Conservation (phyloP, 441 rosid genomes). For the Adansonia madagascariensis region DNA sequence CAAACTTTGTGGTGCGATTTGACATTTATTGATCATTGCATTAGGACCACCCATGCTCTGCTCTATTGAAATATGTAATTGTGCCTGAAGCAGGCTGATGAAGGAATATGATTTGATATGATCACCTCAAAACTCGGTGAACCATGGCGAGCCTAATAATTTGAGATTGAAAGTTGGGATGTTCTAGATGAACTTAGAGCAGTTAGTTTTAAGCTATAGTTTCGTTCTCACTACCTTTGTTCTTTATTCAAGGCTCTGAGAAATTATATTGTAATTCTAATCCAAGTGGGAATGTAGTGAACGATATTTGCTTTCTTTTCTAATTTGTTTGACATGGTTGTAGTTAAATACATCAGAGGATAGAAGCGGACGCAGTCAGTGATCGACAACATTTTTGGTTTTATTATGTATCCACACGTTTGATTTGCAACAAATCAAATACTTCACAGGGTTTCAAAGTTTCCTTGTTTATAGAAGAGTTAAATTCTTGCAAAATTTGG, state of each 20-base stretch:
- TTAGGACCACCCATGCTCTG: slow-evolving; percentile 26
- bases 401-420: background rate
- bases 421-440: slow-evolving; percentile 8
- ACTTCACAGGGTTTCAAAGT: background rate
- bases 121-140: background rate
- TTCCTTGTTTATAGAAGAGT: background rate
- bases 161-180: slow-evolving; percentile 17
- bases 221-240: slow-evolving; percentile 5
- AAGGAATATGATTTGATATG: slow-evolving; percentile 13
- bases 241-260: slow-evolving; percentile 21
- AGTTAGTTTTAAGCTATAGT: slow-evolving; percentile 17
- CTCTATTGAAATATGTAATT: slow-evolving; percentile 17
- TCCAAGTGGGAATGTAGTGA: slow-evolving; percentile 19
- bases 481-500: background rate
- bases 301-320: slow-evolving; percentile 13
- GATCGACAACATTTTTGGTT: background rate
- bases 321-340: slow-evolving; percentile 11
- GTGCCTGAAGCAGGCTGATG: background rate
- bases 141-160: background rate
- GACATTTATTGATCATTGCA: slow-evolving; percentile 30
- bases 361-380: background rate
- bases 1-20: slow-evolving; percentile 33
- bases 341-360: slow-evolving; percentile 16
- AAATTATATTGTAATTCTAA: slow-evolving; percentile 19
- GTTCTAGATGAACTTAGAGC: background rate